Evolutionary conservation across 106 monocot species (phyloP), one percentile per base, ranked within the genome.

Genomic region (Ottelia alismoides): DNA sequence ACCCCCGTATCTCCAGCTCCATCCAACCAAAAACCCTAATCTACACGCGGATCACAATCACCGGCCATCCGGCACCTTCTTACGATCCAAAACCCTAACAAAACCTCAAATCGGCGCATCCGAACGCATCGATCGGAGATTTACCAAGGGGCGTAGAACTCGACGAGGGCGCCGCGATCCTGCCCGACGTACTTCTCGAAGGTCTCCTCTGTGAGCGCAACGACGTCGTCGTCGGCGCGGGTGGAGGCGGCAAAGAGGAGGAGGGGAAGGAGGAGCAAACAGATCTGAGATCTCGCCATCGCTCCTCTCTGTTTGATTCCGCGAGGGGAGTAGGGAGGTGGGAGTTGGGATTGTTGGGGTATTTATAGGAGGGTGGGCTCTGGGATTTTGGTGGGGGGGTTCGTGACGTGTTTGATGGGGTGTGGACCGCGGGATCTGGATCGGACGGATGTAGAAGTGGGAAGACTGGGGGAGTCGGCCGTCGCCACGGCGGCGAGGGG

Each of bases 81-180:
- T 6, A 43, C 40, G 40, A 43, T 43, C 16, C 40, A 6, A 43
- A 43, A 43, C 40, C 40, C 40, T 43, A 7, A 43, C 16, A 6
- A 16, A 6, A 16, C 16, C 40, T 7, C 40, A 16, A 43, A 7
- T 16, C 40, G 40, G 40, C 6, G 6, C 40, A n/a, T 43, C 16
- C 6, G 40, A 43, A 7, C 40, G 40, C 40, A 43, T 7, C 6
- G 40, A n/a, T n/a, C n/a, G n/a, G n/a, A n/a, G n/a, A n/a, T 7
- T 43, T 68, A 99, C 98, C 98, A 99, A 0, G 98, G 98, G 25
- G 98, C 98, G 69, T 77, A 99, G 78, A 99, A 99, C 82, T 99
- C 90, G 59, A 99, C 86, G 68, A 99, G 98, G 46, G 86, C 90
- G 61, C 86, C 98, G 27, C 90, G 85, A 56, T 90, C 90, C 45